Evolutionary conservation across 176 grass and related monocot species (phyloP).

Genomic region (Carex parvula): DNA sequence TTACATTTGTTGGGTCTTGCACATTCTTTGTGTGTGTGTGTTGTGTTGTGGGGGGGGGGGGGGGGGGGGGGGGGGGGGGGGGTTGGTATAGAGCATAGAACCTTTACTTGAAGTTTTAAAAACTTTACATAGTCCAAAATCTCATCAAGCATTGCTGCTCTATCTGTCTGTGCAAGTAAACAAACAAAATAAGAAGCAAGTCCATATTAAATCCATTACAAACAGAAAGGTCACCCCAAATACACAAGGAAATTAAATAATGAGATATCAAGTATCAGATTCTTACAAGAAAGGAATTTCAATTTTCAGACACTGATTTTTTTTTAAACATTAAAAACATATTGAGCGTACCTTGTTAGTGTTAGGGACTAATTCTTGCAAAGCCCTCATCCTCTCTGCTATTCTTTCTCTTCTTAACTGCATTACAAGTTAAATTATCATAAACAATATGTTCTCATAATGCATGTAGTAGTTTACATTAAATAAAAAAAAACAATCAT

Average conservation of each 20-base stretch:
- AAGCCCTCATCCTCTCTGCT: slow-evolving; percentile 92
- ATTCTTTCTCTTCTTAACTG: slow-evolving; percentile 98
- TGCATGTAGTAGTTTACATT: background rate
- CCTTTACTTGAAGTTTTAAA: slow-evolving; percentile 99
- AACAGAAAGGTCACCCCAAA: background rate
- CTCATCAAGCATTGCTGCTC: slow-evolving; percentile 98
- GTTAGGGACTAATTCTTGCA: slow-evolving; percentile 98
- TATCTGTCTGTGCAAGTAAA: slow-evolving; percentile 83
- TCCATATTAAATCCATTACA: background rate
- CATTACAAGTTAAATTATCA: slow-evolving; percentile 20
- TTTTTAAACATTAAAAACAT: background rate
- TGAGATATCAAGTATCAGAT: background rate
- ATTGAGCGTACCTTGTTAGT: slow-evolving; percentile 79
- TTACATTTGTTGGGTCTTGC: background rate
- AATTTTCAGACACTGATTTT: background rate
- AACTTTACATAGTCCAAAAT: slow-evolving; percentile 97
- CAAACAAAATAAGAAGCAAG: slow-evolving; percentile 18
- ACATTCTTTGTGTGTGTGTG: background rate
- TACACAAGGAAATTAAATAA: background rate
- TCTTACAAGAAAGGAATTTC: background rate
- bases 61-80: background rate
- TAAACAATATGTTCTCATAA: background rate
- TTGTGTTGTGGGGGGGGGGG: background rate
- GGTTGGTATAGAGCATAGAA: background rate
- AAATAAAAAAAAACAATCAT: background rate